Conservation (phyloP, 345 rosid genomes). For the Salix koriyanagi region DNA sequence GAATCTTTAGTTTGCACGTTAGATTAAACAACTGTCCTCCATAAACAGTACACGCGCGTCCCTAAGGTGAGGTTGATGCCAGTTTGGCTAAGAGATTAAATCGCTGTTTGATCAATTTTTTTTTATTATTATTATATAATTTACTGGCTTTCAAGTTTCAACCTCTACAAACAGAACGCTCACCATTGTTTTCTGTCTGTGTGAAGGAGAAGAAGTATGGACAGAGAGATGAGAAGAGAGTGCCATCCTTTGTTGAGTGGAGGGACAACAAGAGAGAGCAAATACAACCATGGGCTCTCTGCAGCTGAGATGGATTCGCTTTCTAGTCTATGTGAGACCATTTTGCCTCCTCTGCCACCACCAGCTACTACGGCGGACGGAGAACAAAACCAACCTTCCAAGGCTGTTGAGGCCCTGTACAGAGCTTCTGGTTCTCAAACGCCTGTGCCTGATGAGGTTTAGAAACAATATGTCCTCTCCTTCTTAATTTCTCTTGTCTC, state of each 20-base stretch:
- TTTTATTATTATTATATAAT: too few species aligned
- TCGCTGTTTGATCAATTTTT: too few species aligned
- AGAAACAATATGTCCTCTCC: background rate
- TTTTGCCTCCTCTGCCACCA: slow-evolving; percentile 44
- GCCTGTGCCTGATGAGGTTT: slow-evolving; percentile 41
- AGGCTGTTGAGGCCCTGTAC: slow-evolving; percentile 38
- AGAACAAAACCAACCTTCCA: slow-evolving; percentile 9
- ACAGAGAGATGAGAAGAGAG: slow-evolving; percentile 16
- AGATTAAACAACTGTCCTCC: too few species aligned
- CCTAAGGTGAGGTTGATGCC: too few species aligned
- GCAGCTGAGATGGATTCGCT: slow-evolving; percentile 49
- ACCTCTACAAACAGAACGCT: background rate
- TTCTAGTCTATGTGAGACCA: slow-evolving; percentile 47
- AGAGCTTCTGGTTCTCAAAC: slow-evolving; percentile 42
- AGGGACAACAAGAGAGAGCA: slow-evolving; percentile 3
- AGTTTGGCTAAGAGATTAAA: too few species aligned
- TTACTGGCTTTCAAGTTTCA: background rate
- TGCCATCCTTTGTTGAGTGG: slow-evolving; percentile 40
- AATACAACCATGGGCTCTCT: slow-evolving; percentile 37
- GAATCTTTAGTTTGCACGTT: too few species aligned
- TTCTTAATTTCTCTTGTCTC: background rate
- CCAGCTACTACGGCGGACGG: slow-evolving; percentile 6
- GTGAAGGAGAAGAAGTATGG: background rate
- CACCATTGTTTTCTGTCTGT: background rate
- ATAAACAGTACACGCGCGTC: too few species aligned